Conservation (phyloP, 306 rosid genomes). For the Trifolium repens region DNA sequence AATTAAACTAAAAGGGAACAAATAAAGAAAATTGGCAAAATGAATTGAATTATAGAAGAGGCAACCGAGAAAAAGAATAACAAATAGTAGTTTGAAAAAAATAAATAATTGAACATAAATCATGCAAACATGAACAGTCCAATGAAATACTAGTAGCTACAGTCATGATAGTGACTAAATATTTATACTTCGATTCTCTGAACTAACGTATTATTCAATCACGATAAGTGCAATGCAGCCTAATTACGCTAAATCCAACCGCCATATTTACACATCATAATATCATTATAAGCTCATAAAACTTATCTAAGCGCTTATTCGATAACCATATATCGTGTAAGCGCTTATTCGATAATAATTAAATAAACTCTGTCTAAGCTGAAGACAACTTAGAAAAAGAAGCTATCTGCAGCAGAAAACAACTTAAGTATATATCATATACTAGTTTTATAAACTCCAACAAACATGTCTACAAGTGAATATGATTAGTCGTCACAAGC, state of each 20-base stretch:
- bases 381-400: neutral
- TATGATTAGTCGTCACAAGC: too few species aligned
- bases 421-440: neutral
- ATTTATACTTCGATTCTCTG: slow-evolving; percentile 10
- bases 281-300: neutral
- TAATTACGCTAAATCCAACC: slow-evolving; percentile 17
- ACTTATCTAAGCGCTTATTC: neutral
- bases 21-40: neutral
- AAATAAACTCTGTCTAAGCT: neutral
- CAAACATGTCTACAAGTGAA: too few species aligned
- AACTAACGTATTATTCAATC: neutral
- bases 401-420: neutral
- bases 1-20: neutral
- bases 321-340: neutral
- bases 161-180: neutral
- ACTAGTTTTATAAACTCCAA: too few species aligned
- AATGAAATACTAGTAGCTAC: slow-evolving; percentile 1
- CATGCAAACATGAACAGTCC: slow-evolving; percentile 22
- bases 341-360: neutral
- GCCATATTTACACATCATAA: slow-evolving; percentile 10
- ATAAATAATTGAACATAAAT: neutral
- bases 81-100: slow-evolving; percentile 8
- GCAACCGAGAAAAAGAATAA: neutral
- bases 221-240: neutral
- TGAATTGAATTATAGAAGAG: neutral